phyloP scores from a whole-genome alignment of 1,139 yeast genomes.

The Saccharomyces hybrid region DNA sequence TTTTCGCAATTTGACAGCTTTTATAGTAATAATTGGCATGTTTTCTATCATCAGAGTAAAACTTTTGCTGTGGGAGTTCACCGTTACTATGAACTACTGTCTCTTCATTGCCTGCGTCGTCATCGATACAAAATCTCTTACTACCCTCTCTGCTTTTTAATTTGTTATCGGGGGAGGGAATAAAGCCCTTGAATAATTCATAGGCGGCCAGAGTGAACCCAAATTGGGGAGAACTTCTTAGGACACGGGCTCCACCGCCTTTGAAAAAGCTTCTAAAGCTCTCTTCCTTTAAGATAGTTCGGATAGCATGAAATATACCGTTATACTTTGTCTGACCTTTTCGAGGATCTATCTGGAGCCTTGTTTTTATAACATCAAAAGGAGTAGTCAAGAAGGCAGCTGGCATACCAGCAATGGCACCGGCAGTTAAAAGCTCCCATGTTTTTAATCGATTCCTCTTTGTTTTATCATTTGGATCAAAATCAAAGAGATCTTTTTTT shows the following conservation, averaged over 20 bases:
- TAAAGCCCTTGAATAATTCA: constrained; percentile 63
- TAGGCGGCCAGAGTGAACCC: constrained; percentile 96
- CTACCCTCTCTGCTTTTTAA: not conserved
- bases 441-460: constrained; percentile 52
- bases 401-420: constrained; percentile 97
- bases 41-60: constrained; percentile 9
- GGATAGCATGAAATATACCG: constrained; percentile 72
- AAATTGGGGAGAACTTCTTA: constrained; percentile 95
- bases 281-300: constrained; percentile 70
- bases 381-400: constrained; percentile 96
- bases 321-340: constrained; percentile 68
- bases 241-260: constrained; percentile 92
- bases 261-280: constrained; percentile 78
- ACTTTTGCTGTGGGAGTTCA: constrained; percentile 9
- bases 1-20: constrained; percentile 53
- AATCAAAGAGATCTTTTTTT: constrained; percentile 72
- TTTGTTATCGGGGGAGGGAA: constrained; percentile 41
- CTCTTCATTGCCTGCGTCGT: constrained; percentile 4
- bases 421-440: constrained; percentile 77
- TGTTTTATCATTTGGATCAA: constrained; percentile 55
- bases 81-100: constrained; percentile 18
- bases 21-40: constrained; percentile 45
- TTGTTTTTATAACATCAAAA: constrained; percentile 91
- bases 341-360: constrained; percentile 81
- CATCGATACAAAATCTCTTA: not conserved